These are phyloP conservation scores for Pyrenophora teres DNA, from an alignment of 2,329 filamentous ascomycete genomes.

Conservation along the genomic window DNA sequence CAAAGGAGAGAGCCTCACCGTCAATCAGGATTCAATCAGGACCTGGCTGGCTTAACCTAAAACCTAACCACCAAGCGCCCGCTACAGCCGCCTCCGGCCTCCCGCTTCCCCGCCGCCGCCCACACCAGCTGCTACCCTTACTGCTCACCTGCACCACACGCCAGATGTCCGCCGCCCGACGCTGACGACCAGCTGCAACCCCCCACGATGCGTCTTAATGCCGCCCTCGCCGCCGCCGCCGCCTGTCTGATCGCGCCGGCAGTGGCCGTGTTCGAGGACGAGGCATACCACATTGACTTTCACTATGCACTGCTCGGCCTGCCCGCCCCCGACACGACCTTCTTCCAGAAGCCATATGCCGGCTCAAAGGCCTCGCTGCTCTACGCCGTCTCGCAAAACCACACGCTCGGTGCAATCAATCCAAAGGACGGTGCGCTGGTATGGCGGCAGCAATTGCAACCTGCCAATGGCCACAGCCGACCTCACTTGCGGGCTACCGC, in stretches of 20 bases:
- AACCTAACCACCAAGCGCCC: neutral
- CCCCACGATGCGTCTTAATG: conserved; percentile 46
- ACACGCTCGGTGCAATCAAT: conserved; percentile 84
- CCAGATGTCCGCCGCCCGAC: too few species aligned
- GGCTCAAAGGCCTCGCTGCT: conserved; percentile 85
- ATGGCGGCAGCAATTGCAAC: conserved; percentile 80
- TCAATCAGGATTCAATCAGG: neutral
- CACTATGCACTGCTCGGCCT: conserved; percentile 87
- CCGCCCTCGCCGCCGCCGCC: conserved; percentile 39
- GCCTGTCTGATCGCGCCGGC: conserved; percentile 54
- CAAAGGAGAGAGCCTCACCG: conserved; percentile 1
- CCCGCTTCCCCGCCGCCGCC: too few species aligned
- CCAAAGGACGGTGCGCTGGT: conserved; percentile 81
- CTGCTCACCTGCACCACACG: too few species aligned
- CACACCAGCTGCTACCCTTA: too few species aligned
- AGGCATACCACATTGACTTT: conserved; percentile 90
- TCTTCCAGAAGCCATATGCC: conserved; percentile 87
- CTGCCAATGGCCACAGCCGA: conserved; percentile 36
- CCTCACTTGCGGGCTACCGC: conserved; percentile 71
- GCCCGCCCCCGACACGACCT: conserved; percentile 80
- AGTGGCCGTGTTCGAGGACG: conserved; percentile 80
- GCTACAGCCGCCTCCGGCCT: too few species aligned
- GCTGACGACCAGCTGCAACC: conserved; percentile 10
- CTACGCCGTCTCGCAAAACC: conserved; percentile 86
- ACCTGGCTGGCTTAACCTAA: conserved; percentile 16